Conservation (phyloP, 2,329 filamentous ascomycete species). For the Fusarium palustre region DNA sequence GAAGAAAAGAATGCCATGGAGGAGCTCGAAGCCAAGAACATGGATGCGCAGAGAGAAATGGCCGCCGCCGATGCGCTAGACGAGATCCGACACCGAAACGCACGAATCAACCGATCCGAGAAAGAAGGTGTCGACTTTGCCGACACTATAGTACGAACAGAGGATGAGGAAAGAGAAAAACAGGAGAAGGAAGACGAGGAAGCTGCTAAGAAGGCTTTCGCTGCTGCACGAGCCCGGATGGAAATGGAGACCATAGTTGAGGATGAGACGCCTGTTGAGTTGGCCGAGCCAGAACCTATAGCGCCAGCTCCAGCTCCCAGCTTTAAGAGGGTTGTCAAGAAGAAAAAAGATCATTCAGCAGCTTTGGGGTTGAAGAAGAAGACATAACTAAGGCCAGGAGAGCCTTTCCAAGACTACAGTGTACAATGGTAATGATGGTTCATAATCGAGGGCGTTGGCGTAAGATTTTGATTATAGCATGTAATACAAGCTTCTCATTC, state of each 20-base stretch:
- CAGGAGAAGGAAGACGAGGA: slow-evolving; percentile 87
- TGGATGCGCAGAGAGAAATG: slow-evolving; percentile 95
- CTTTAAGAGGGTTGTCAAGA: slow-evolving; percentile 82
- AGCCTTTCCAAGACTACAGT: no score
- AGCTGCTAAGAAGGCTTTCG: slow-evolving; percentile 82
- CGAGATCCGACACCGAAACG: slow-evolving; percentile 92
- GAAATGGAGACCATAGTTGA: slow-evolving; percentile 66
- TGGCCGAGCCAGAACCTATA: not conserved
- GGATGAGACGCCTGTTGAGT: slow-evolving; percentile 50
- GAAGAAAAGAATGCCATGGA: slow-evolving; percentile 92
- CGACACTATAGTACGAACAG: slow-evolving; percentile 64
- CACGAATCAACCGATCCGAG: slow-evolving; percentile 81
- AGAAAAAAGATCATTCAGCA: slow-evolving; percentile 84
- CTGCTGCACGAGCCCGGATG: slow-evolving; percentile 66
- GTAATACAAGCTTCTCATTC: no score
- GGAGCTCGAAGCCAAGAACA: slow-evolving; percentile 91
- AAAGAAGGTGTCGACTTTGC: slow-evolving; percentile 73
- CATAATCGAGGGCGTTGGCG: not conserved
- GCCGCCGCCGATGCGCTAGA: slow-evolving; percentile 94
- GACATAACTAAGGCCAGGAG: slow-evolving; percentile 61
- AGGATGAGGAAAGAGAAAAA: slow-evolving; percentile 70
- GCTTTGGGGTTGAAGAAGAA: slow-evolving; percentile 91
- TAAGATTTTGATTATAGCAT: not conserved
- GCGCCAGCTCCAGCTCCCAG: slow-evolving; percentile 47
- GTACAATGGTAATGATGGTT: not conserved